Conservation (phyloP, 495 filamentous ascomycete species). For the Neurospora tetraspora region DNA sequence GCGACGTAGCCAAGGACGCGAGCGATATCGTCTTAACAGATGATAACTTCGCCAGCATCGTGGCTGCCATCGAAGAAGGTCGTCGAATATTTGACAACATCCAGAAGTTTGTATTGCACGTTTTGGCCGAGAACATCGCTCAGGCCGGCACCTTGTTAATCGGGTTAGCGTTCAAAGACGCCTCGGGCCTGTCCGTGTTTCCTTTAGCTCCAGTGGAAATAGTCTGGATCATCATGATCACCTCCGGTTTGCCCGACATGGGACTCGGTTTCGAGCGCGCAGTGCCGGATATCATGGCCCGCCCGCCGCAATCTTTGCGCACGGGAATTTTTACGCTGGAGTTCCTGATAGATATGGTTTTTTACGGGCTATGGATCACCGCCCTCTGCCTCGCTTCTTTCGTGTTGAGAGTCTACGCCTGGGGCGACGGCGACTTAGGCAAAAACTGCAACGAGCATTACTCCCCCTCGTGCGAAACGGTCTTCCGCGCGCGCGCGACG, state of each 20-base stretch:
- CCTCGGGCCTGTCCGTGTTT: slow-evolving; percentile 54
- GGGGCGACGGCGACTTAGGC: slow-evolving; percentile 59
- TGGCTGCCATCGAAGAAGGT: slow-evolving; percentile 63
- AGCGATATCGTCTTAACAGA: slow-evolving; percentile 80
- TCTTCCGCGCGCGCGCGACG: slow-evolving; percentile 68
- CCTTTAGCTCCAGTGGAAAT: slow-evolving; percentile 66
- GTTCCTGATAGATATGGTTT: slow-evolving; percentile 61
- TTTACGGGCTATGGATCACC: slow-evolving; percentile 63
- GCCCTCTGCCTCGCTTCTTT: slow-evolving; percentile 36
- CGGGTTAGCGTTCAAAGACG: slow-evolving; percentile 64
- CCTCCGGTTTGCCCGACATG: slow-evolving; percentile 63
- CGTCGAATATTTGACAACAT: slow-evolving; percentile 73
- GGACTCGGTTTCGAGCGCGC: slow-evolving; percentile 65
- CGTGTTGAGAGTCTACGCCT: slow-evolving; percentile 51
- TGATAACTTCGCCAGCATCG: slow-evolving; percentile 76
- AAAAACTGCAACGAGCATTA: slow-evolving; percentile 53
- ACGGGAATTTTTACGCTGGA: slow-evolving; percentile 59
- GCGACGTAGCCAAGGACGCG: slow-evolving; percentile 80
- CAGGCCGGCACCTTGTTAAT: slow-evolving; percentile 63
- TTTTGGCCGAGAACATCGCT: slow-evolving; percentile 63
- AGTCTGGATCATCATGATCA: slow-evolving; percentile 71
- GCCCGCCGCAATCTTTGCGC: slow-evolving; percentile 54
- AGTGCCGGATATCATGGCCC: slow-evolving; percentile 58
- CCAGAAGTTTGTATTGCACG: slow-evolving; percentile 70
- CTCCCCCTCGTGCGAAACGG: slow-evolving; percentile 43